A percentile compares a stretch with the other conserved stretches of the same genome.
Evolutionary conservation across 371 early-diverging fungal genomes (phyloP).

Genomic region (Actinomortierella ambigua): DNA sequence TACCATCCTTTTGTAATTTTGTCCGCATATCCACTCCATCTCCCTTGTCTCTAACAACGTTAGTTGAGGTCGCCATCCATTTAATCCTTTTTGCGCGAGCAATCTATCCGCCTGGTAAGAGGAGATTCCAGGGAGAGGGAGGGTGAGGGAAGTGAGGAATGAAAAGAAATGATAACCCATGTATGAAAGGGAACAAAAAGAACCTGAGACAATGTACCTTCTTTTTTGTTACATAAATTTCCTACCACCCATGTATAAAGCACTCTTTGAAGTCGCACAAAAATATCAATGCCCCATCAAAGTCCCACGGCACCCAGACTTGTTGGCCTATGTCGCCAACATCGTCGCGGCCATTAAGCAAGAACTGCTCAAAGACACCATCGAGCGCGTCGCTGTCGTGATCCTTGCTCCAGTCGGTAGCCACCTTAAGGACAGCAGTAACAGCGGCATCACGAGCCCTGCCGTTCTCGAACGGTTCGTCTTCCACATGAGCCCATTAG

Average conservation of each 20-base stretch:
- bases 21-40: background rate
- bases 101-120: slow-evolving; percentile 43
- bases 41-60: background rate
- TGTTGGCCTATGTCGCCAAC: slow-evolving; percentile 22
- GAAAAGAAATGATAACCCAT: too few species aligned
- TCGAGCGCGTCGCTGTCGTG: slow-evolving; percentile 32
- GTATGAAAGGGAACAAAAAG: too few species aligned
- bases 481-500: slow-evolving; percentile 27
- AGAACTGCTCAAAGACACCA: slow-evolving; percentile 27
- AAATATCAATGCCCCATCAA: slow-evolving; percentile 38
- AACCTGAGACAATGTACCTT: background rate
- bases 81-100: slow-evolving; percentile 38
- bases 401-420: slow-evolving; percentile 9
- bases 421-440: slow-evolving; percentile 8
- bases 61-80: slow-evolving; percentile 45
- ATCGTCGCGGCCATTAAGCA: slow-evolving; percentile 18
- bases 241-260: too few species aligned
- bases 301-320: slow-evolving; percentile 32
- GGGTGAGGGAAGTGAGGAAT: too few species aligned
- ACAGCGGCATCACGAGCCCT: too few species aligned
- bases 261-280: slow-evolving; percentile 36
- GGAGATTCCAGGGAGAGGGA: background rate
- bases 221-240: background rate
- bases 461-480: slow-evolving; percentile 29
- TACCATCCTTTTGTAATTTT: too few species aligned